Evolutionary conservation across 139 green algal species (phyloP).

Genomic region (Micractinium sp.): DNA sequence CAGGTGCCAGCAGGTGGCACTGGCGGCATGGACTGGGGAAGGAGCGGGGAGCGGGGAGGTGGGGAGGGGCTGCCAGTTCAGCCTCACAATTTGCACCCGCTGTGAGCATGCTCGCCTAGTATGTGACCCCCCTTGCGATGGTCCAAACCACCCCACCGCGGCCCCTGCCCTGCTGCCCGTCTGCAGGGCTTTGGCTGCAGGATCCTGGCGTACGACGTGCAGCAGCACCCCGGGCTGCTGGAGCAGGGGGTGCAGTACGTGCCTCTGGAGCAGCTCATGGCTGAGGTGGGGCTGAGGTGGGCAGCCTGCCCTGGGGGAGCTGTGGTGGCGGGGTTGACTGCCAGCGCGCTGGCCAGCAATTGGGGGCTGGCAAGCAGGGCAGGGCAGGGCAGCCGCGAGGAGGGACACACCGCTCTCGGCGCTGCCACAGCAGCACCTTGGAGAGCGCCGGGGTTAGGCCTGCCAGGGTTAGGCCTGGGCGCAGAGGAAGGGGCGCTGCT

Average conservation of each 20-base stretch:
- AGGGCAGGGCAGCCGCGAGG: too few relatives aligned
- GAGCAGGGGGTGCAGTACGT: constrained; percentile 41
- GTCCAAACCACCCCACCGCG: not conserved
- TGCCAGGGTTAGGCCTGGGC: too few relatives aligned
- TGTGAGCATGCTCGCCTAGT: not conserved
- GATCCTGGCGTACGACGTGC: constrained; percentile 43
- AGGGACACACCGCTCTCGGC: too few relatives aligned
- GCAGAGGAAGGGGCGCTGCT: too few relatives aligned
- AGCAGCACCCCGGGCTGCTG: constrained; percentile 11
- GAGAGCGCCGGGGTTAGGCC: too few relatives aligned
- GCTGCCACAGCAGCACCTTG: too few relatives aligned
- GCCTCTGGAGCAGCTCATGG: constrained; percentile 38
- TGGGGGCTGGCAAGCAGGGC: too few relatives aligned
- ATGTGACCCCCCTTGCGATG: not conserved
- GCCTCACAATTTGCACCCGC: not conserved
- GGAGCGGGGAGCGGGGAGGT: not conserved
- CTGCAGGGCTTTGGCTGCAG: constrained; percentile 43
- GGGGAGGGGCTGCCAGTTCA: not conserved
- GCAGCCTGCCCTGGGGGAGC: not conserved
- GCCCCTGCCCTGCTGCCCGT: not conserved
- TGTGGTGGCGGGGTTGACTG: too few relatives aligned
- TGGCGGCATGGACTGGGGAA: too few relatives aligned
- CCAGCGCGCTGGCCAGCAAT: too few relatives aligned
- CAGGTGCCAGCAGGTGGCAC: too few relatives aligned
- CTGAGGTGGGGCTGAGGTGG: not conserved